Conservation (phyloP, 2,329 filamentous ascomycete species). For the Fusarium circinatum region DNA sequence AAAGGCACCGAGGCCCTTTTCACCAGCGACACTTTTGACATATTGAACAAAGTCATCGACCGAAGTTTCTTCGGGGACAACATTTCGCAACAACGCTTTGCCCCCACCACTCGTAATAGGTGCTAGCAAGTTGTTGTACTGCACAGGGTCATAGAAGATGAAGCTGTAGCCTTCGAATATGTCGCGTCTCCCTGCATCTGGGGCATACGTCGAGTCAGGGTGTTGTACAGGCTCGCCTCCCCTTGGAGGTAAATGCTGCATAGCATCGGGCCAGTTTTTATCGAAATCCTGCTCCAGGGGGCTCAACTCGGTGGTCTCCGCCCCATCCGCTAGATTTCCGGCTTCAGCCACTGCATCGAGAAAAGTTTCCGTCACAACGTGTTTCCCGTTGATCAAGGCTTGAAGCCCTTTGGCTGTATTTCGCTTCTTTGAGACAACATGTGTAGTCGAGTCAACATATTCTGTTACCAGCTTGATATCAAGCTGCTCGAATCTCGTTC, state of each 20-base stretch:
- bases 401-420: slow-evolving; percentile 91
- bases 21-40: slow-evolving; percentile 78
- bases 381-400: slow-evolving; percentile 82
- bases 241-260: slow-evolving; percentile 76
- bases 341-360: slow-evolving; percentile 76
- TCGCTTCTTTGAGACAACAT: slow-evolving; percentile 87
- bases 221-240: slow-evolving; percentile 80
- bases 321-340: slow-evolving; percentile 58
- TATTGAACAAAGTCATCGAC: slow-evolving; percentile 81
- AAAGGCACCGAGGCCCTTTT: slow-evolving; percentile 75
- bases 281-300: slow-evolving; percentile 84
- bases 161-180: slow-evolving; percentile 91
- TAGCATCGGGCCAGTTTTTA: slow-evolving; percentile 78
- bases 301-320: slow-evolving; percentile 61
- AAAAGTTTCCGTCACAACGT: slow-evolving; percentile 79
- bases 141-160: slow-evolving; percentile 80
- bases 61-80: slow-evolving; percentile 70
- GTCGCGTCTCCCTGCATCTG: slow-evolving; percentile 71
- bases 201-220: slow-evolving; percentile 75
- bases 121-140: slow-evolving; percentile 79
- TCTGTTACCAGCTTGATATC: slow-evolving; percentile 87
- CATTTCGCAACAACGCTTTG: slow-evolving; percentile 77
- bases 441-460: slow-evolving; percentile 79
- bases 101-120: slow-evolving; percentile 83
- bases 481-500: slow-evolving; percentile 77